Evolutionary conservation across 2,329 filamentous ascomycete genomes (phyloP).

Genomic region (Alternaria brassicae): DNA sequence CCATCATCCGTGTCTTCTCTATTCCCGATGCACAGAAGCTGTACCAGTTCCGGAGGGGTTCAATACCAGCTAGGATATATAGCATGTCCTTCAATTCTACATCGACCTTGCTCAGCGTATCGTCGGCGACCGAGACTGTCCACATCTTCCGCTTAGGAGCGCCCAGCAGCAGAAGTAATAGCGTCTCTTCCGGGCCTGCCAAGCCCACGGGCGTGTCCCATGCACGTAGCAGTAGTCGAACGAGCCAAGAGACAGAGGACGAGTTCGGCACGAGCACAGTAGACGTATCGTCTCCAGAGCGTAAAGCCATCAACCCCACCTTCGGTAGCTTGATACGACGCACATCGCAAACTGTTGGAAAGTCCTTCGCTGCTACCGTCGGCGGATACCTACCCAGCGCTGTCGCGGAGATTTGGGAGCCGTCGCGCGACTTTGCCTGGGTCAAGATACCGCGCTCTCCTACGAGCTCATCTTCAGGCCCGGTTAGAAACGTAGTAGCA

Average conservation of each 20-base stretch:
- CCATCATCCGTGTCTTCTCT: conserved; percentile 94
- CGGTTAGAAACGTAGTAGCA: conserved; percentile 89
- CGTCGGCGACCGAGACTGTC: conserved; percentile 93
- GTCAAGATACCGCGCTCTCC: conserved; percentile 81
- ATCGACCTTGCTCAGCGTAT: conserved; percentile 91
- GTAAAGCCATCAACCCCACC: conserved; percentile 68
- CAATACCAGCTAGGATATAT: conserved; percentile 94
- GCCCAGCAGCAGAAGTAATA: conserved; percentile 45
- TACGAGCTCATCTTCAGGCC: conserved; percentile 52
- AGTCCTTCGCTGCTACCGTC: conserved; percentile 84
- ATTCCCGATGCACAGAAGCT: conserved; percentile 90
- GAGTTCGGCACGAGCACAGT: conserved; percentile 53
- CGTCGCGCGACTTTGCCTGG: conserved; percentile 91
- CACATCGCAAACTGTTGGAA: conserved; percentile 92
- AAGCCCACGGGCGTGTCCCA: conserved; percentile 36
- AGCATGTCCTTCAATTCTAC: conserved; percentile 99
- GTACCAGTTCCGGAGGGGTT: conserved; percentile 94
- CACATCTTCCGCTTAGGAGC: conserved; percentile 84
- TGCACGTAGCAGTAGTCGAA: conserved; percentile 54
- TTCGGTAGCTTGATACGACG: conserved; percentile 91
- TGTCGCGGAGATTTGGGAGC: conserved; percentile 98
- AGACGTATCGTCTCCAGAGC: conserved; percentile 40
- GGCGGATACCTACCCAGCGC: conserved; percentile 92
- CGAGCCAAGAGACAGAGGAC: conserved; percentile 47
- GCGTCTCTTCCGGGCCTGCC: conserved; percentile 37